A percentile compares a stretch with the other conserved stretches of the same genome.
phyloP scores from a whole-genome alignment of 495 filamentous ascomycete genomes.

The Penicillium chermesinum region DNA sequence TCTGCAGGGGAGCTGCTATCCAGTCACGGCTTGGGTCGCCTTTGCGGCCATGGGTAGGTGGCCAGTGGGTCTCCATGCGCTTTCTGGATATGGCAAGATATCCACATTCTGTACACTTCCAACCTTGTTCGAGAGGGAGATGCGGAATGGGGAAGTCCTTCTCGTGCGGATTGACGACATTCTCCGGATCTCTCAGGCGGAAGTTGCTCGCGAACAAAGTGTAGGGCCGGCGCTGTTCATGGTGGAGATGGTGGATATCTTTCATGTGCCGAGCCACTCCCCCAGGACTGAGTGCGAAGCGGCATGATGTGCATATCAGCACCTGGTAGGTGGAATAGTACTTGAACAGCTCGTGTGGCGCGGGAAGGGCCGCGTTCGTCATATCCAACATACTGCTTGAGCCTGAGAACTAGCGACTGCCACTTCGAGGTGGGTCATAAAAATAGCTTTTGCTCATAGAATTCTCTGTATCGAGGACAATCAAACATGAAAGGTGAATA shows the following conservation, averaged over 20 bases:
- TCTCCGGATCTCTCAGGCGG: constrained; percentile 14
- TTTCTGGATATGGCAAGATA: constrained; percentile 27
- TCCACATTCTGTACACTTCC: constrained; percentile 20
- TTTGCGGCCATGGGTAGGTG: constrained; percentile 11
- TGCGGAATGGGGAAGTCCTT: constrained; percentile 26
- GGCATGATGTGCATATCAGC: constrained; percentile 26
- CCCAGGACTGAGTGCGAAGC: constrained; percentile 32
- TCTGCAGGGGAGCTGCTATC: constrained; percentile 18
- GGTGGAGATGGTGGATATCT: constrained; percentile 31
- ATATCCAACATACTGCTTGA: background rate
- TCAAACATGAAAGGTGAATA: background rate
- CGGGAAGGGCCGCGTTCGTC: background rate
- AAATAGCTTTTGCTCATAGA: no score
- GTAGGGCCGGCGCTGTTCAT: constrained; percentile 17
- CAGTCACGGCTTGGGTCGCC: constrained; percentile 8
- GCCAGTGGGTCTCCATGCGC: constrained; percentile 31
- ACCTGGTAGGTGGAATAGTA: constrained; percentile 19
- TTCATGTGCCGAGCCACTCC: constrained; percentile 34
- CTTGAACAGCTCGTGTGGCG: constrained; percentile 17
- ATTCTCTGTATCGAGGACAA: no score
- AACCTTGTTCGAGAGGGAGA: constrained; percentile 25
- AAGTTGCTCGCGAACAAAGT: constrained; percentile 20
- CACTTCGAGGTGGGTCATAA: no score
- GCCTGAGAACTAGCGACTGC: no score
- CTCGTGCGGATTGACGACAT: constrained; percentile 13